Evolutionary conservation across 2,329 filamentous ascomycete genomes (phyloP).

Genomic region (Phyllosticta citrichinensis): DNA sequence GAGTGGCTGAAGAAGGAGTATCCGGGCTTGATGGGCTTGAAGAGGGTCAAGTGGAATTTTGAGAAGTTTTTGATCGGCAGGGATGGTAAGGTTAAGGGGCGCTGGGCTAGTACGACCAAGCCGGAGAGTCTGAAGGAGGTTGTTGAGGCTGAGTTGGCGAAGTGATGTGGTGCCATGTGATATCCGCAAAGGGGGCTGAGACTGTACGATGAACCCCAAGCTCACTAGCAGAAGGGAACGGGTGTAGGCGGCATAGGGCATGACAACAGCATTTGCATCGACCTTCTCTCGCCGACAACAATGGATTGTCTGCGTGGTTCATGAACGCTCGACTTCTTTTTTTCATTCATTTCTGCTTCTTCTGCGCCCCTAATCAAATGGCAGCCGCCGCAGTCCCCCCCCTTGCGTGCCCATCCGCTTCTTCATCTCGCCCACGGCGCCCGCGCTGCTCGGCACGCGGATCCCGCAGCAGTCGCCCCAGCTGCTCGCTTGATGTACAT

Average conservation of each 20-base stretch:
- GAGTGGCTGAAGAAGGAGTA: constrained; percentile 63
- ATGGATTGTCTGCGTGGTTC: too few species aligned
- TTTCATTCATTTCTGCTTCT: background rate
- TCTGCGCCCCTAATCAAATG: constrained; percentile 54
- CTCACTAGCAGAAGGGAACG: too few species aligned
- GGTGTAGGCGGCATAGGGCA: too few species aligned
- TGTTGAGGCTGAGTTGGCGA: constrained; percentile 61
- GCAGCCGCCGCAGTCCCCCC: constrained; percentile 58
- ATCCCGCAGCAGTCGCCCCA: constrained; percentile 99
- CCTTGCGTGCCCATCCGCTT: constrained; percentile 55
- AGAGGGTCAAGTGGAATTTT: constrained; percentile 98
- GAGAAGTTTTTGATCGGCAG: constrained; percentile 90
- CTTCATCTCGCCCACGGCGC: constrained; percentile 78
- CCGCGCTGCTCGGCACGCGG: constrained; percentile 88
- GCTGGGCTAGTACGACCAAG: constrained; percentile 84
- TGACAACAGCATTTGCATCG: too few species aligned
- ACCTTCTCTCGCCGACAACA: too few species aligned
- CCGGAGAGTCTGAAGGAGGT: constrained; percentile 67
- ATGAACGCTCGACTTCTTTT: background rate
- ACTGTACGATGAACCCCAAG: too few species aligned
- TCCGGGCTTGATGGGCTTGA: constrained; percentile 76
- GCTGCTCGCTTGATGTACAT: constrained; percentile 55
- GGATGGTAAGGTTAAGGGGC: constrained; percentile 73
- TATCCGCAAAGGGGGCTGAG: background rate
- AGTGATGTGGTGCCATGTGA: background rate